phyloP scores from a whole-genome alignment of 139 green algal species.

The Nannochloris sp. region DNA sequence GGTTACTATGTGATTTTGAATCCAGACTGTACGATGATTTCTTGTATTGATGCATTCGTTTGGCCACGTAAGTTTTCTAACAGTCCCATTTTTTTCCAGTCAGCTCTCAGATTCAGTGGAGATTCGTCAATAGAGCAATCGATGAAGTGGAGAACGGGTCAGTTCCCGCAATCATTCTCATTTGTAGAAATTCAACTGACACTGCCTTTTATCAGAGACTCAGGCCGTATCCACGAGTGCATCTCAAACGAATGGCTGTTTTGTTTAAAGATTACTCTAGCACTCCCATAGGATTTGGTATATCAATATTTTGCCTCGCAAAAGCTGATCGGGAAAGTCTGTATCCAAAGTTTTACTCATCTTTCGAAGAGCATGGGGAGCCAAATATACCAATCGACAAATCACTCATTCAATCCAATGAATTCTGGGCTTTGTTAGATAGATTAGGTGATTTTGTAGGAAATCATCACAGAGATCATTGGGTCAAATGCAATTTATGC shows the following conservation, averaged over 20 bases:
- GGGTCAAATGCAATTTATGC: slow-evolving; percentile 62
- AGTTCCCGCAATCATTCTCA: slow-evolving; percentile 59
- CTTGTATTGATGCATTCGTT: slow-evolving; percentile 8
- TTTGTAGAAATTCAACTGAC: slow-evolving; percentile 57
- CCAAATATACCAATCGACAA: slow-evolving; percentile 62
- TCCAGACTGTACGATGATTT: slow-evolving; percentile 51
- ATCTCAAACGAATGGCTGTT: slow-evolving; percentile 44
- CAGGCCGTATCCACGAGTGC: slow-evolving; percentile 65
- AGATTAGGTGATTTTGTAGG: slow-evolving; percentile 38
- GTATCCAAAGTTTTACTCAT: slow-evolving; percentile 60
- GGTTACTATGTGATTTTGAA: slow-evolving; percentile 74
- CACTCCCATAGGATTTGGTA: slow-evolving; percentile 66
- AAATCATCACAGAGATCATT: slow-evolving; percentile 55
- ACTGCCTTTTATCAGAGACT: slow-evolving; percentile 75
- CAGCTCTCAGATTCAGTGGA: slow-evolving; percentile 54
- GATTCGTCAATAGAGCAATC: slow-evolving; percentile 79
- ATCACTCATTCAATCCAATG: slow-evolving; percentile 23
- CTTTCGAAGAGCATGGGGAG: slow-evolving; percentile 56
- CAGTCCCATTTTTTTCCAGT: background rate
- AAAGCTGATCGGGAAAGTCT: slow-evolving; percentile 33
- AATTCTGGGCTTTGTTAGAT: slow-evolving; percentile 43
- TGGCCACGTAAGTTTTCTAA: background rate
- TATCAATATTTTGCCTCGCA: slow-evolving; percentile 71
- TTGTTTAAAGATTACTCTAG: slow-evolving; percentile 76
- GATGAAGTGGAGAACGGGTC: slow-evolving; percentile 74